phyloP scores from a whole-genome alignment of 2,329 filamentous ascomycete species.

The Tolypocladium sp. region DNA sequence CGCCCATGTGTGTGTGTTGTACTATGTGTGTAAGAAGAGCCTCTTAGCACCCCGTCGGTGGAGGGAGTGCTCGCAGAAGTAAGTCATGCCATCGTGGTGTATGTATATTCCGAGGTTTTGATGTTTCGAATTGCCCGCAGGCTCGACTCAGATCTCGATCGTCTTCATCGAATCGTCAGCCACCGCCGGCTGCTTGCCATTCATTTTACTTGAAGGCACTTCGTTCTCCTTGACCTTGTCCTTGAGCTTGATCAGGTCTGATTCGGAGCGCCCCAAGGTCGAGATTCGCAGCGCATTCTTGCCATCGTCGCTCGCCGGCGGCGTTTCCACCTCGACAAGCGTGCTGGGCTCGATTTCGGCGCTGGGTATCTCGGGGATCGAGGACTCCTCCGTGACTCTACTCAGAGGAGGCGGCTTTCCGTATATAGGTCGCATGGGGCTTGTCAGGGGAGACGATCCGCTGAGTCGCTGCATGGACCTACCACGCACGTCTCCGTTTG shows the following conservation, averaged over 20 bases:
- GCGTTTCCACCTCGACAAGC: slow-evolving; percentile 48
- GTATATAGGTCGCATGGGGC: slow-evolving; percentile 55
- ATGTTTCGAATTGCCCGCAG: background rate
- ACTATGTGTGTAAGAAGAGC: background rate
- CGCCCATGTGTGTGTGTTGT: slow-evolving; percentile 2
- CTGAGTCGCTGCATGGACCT: slow-evolving; percentile 63
- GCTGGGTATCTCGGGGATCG: slow-evolving; percentile 28
- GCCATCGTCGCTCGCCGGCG: slow-evolving; percentile 34
- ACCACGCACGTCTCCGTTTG: slow-evolving; percentile 53
- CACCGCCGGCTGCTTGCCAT: slow-evolving; percentile 34
- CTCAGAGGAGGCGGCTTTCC: slow-evolving; percentile 65
- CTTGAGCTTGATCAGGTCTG: slow-evolving; percentile 27
- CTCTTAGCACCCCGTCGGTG: background rate
- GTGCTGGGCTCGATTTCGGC: slow-evolving; percentile 34
- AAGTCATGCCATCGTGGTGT: slow-evolving; percentile 13
- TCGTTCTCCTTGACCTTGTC: slow-evolving; percentile 31
- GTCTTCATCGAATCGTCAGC: slow-evolving; percentile 49
- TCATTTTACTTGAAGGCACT: slow-evolving; percentile 22
- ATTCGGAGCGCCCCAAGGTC: slow-evolving; percentile 22
- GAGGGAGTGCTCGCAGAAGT: background rate
- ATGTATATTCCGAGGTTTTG: slow-evolving; percentile 9
- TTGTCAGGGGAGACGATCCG: slow-evolving; percentile 52
- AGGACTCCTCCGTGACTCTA: slow-evolving; percentile 61
- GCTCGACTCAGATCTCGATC: slow-evolving; percentile 44
- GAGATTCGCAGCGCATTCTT: slow-evolving; percentile 17